Conservation (phyloP, 2,329 filamentous ascomycete genomes). For the Exophiala mesophila region DNA sequence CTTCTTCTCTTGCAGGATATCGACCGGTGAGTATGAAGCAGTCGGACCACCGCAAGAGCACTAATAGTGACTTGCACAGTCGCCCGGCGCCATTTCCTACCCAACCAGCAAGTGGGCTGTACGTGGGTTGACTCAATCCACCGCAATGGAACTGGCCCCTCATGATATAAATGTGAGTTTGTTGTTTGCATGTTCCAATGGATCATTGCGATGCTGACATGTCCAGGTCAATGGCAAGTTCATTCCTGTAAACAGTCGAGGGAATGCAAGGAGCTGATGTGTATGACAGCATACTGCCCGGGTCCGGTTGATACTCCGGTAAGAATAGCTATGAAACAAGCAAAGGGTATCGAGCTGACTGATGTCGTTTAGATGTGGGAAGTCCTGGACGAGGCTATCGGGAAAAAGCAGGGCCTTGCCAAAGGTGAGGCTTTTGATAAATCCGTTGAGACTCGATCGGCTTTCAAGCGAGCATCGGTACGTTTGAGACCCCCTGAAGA, state of each 20-base stretch:
- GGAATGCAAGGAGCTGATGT: neutral
- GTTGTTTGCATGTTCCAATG: too few species aligned
- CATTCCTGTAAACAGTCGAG: neutral
- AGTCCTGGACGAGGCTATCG: conserved; percentile 56
- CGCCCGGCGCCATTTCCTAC: conserved; percentile 45
- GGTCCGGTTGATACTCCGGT: conserved; percentile 58
- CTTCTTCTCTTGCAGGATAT: conserved; percentile 4
- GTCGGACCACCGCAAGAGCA: too few species aligned
- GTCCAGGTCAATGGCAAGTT: conserved; percentile 1
- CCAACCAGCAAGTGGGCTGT: conserved; percentile 61
- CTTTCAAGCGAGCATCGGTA: conserved; percentile 45
- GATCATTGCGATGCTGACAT: too few species aligned
- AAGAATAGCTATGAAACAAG: neutral
- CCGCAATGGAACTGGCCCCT: conserved; percentile 59
- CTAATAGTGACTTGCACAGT: too few species aligned
- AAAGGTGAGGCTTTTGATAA: conserved; percentile 53
- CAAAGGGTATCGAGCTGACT: neutral
- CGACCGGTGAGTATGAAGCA: conserved; percentile 5
- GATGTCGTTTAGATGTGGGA: conserved; percentile 54
- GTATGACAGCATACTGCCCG: conserved; percentile 51
- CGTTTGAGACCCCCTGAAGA: neutral
- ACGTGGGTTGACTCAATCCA: conserved; percentile 58
- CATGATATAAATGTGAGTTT: conserved; percentile 61
- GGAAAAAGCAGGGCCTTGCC: conserved; percentile 44
- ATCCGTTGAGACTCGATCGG: conserved; percentile 49